Percentiles rank a stretch among this genome's conserved stretches.
These are phyloP conservation scores for Morella rubra DNA, from an alignment of 306 rosid species.

Conservation along the genomic window DNA sequence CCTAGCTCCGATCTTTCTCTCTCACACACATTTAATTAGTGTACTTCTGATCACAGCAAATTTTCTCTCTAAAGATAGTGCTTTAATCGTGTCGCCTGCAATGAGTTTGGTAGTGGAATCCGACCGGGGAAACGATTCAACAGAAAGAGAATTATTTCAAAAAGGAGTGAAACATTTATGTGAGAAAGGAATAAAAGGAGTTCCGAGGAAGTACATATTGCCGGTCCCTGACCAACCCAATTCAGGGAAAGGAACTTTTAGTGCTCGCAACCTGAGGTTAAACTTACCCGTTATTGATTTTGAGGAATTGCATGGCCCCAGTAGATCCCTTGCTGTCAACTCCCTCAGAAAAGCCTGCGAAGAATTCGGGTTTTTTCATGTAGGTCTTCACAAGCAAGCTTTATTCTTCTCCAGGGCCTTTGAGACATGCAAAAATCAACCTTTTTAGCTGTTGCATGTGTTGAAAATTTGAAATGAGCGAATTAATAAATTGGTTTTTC, in stretches of 20 bases:
- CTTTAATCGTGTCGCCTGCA: not conserved
- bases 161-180: slow-evolving; percentile 31
- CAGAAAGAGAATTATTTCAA: slow-evolving; percentile 14
- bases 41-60: not conserved
- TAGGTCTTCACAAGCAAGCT: slow-evolving; percentile 1
- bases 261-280: slow-evolving; percentile 26
- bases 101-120: not conserved
- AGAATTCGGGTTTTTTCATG: slow-evolving; percentile 78
- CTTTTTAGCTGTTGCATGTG: no score
- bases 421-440: no score
- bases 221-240: slow-evolving; percentile 22
- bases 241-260: not conserved
- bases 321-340: slow-evolving; percentile 46
- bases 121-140: slow-evolving; percentile 1
- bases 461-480: no score
- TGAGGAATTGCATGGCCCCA: slow-evolving; percentile 54
- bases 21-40: not conserved
- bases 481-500: not conserved
- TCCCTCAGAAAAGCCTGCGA: slow-evolving; percentile 60
- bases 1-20: no score
- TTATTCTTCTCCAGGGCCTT: no score
- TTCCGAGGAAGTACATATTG: slow-evolving; percentile 30
- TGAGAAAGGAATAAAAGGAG: slow-evolving; percentile 20
- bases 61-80: not conserved
- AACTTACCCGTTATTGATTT: slow-evolving; percentile 72